Evolutionary conservation across 75 land plant genomes (phyloP).

Genomic region (Gnetum montanum): DNA sequence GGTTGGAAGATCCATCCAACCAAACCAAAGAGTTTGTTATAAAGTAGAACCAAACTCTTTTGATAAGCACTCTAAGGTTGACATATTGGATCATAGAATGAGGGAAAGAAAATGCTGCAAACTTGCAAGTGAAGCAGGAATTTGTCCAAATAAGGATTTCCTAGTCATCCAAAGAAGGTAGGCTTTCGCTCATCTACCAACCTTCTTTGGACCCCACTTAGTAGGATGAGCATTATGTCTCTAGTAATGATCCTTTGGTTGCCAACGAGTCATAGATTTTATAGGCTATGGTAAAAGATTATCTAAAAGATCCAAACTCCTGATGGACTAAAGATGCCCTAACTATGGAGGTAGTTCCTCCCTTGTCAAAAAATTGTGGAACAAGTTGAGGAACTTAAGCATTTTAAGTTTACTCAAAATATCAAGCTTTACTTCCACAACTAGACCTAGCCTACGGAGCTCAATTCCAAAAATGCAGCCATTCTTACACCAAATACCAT

Average conservation of each 20-base stretch:
- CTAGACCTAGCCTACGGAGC: slow-evolving; percentile 33
- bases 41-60: slow-evolving; percentile 44
- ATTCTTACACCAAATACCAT: slow-evolving; percentile 66
- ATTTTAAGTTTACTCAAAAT: slow-evolving; percentile 49
- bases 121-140: slow-evolving; percentile 38
- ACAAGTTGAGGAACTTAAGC: slow-evolving; percentile 53
- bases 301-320: slow-evolving; percentile 52
- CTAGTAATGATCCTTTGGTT: slow-evolving; percentile 64
- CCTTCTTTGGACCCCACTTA: slow-evolving; percentile 32
- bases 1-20: slow-evolving; percentile 40
- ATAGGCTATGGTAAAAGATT: slow-evolving; percentile 45
- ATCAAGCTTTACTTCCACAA: slow-evolving; percentile 43
- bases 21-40: slow-evolving; percentile 46
- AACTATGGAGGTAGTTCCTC: slow-evolving; percentile 29
- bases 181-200: slow-evolving; percentile 66
- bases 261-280: slow-evolving; percentile 54
- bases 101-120: slow-evolving; percentile 39
- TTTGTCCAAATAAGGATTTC: slow-evolving; percentile 50
- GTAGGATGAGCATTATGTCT: slow-evolving; percentile 34
- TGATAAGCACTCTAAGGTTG: slow-evolving; percentile 28
- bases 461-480: slow-evolving; percentile 56
- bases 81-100: slow-evolving; percentile 57
- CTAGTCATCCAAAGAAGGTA: too few species aligned
- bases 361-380: slow-evolving; percentile 53
- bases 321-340: slow-evolving; percentile 31